phyloP scores from a whole-genome alignment of 2,329 filamentous ascomycete genomes.

The Cladophialophora yegresii region DNA sequence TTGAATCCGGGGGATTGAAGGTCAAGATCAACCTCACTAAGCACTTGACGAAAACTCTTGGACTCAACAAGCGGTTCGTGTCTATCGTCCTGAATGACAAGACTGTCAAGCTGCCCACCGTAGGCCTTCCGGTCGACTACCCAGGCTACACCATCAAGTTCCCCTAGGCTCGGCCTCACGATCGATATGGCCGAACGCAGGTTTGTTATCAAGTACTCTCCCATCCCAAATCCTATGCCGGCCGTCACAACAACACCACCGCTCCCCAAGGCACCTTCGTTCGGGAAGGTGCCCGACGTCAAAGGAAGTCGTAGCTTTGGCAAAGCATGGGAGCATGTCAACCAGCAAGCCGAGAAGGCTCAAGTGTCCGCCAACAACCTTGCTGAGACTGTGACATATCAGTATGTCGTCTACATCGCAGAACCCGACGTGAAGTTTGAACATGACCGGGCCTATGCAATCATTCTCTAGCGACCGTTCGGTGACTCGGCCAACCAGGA shows the following conservation, averaged over 20 bases:
- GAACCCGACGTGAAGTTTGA: neutral
- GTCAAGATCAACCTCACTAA: slow-evolving; percentile 5
- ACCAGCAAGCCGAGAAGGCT: neutral
- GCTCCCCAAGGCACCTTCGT: slow-evolving; percentile 2
- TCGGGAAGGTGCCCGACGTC: neutral
- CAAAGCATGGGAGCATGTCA: neutral
- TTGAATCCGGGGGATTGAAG: neutral
- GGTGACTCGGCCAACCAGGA: neutral
- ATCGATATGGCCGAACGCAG: slow-evolving; percentile 4
- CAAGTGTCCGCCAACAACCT: neutral
- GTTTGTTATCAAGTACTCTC: neutral
- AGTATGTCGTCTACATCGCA: neutral
- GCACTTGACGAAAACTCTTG: slow-evolving; percentile 3
- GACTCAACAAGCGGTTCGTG: slow-evolving; percentile 1
- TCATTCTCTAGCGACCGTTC: slow-evolving; percentile 1
- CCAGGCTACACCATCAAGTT: slow-evolving; percentile 4
- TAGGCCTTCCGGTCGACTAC: neutral
- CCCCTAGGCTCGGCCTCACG: neutral
- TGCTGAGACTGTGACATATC: neutral
- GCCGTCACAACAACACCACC: neutral
- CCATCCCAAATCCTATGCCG: neutral
- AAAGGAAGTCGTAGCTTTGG: neutral
- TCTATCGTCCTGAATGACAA: slow-evolving; percentile 2
- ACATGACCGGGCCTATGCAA: slow-evolving; percentile 5
- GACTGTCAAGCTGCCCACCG: slow-evolving; percentile 3